Conservation (phyloP, 2,329 filamentous ascomycete species). For the Pestalotiopsis sp. region DNA sequence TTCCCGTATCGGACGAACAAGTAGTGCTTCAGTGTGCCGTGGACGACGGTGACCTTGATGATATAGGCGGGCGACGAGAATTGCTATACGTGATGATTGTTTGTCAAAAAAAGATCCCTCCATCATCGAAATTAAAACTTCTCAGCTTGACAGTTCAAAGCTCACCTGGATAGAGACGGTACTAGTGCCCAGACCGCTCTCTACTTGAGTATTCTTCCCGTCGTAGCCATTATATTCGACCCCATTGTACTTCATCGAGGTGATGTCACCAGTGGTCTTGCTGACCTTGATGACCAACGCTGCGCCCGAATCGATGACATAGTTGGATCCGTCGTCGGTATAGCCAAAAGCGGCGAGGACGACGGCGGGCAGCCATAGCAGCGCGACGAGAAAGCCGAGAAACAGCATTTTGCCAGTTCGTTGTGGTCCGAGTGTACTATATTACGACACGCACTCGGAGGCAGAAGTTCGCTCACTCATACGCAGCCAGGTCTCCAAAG, state of each 20-base stretch:
- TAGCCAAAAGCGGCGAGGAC: conserved; percentile 41
- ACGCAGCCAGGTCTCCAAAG: background rate
- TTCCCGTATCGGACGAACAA: conserved; percentile 36
- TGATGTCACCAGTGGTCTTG: conserved; percentile 36
- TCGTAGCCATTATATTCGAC: conserved; percentile 16
- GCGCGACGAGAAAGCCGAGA: conserved; percentile 24
- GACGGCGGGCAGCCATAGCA: conserved; percentile 27
- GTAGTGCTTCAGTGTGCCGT: conserved; percentile 36
- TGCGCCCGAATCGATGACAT: conserved; percentile 36
- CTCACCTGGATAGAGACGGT: conserved; percentile 28
- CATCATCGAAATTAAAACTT: too few relatives aligned
- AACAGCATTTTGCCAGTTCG: conserved; percentile 24
- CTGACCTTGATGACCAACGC: conserved; percentile 35
- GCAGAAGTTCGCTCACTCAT: background rate
- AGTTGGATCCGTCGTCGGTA: conserved; percentile 37
- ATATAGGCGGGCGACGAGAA: conserved; percentile 27
- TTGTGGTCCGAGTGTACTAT: background rate
- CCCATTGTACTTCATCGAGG: conserved; percentile 24
- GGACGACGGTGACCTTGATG: conserved; percentile 36
- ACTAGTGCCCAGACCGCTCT: conserved; percentile 31
- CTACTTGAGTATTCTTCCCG: conserved; percentile 25
- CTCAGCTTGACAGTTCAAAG: background rate
- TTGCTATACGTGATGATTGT: background rate
- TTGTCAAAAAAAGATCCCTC: too few relatives aligned
- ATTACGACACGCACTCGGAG: background rate